A percentile compares a stretch with the other conserved stretches of the same genome.
These are phyloP conservation scores for Thalassiosira mediterranea DNA, from an alignment of 352 stramenopile genomes.

Conservation along the genomic window DNA sequence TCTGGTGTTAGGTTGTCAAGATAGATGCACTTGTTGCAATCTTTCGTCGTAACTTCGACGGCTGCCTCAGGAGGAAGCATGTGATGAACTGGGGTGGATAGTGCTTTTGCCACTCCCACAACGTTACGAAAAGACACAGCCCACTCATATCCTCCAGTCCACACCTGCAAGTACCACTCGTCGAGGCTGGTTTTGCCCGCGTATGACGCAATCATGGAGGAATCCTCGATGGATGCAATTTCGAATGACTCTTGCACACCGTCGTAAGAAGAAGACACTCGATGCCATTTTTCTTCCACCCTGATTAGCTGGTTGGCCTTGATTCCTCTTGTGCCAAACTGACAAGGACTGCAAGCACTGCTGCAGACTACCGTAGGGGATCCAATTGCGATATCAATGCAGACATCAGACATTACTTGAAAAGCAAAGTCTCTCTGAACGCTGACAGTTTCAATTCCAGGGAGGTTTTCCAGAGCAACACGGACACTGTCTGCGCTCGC, in stretches of 20 bases:
- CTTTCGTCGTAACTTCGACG: constrained; percentile 62
- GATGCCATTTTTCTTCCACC: constrained; percentile 71
- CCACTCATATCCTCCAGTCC: constrained; percentile 84
- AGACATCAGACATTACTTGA: constrained; percentile 29
- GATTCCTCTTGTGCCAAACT: constrained; percentile 56
- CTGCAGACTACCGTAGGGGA: constrained; percentile 51
- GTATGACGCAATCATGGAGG: constrained; percentile 64
- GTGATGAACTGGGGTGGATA: constrained; percentile 71
- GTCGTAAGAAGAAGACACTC: constrained; percentile 70
- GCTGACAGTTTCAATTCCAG: constrained; percentile 82
- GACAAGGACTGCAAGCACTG: constrained; percentile 49
- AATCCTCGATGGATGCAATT: constrained; percentile 70
- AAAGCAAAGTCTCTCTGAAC: constrained; percentile 52
- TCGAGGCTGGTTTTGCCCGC: constrained; percentile 48
- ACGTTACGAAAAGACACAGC: constrained; percentile 69
- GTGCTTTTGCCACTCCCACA: constrained; percentile 41
- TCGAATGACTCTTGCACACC: constrained; percentile 61
- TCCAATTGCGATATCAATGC: constrained; percentile 48
- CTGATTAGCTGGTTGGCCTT: constrained; percentile 63
- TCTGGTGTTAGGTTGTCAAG: constrained; percentile 68
- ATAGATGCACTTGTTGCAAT: constrained; percentile 83
- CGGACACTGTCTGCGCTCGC: constrained; percentile 87
- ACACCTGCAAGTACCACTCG: constrained; percentile 58
- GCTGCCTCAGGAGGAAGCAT: constrained; percentile 64
- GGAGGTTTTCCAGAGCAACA: constrained; percentile 87